Evolutionary conservation across 2,329 filamentous ascomycete species (phyloP).

Genomic region (Colletotrichum theobromicola): DNA sequence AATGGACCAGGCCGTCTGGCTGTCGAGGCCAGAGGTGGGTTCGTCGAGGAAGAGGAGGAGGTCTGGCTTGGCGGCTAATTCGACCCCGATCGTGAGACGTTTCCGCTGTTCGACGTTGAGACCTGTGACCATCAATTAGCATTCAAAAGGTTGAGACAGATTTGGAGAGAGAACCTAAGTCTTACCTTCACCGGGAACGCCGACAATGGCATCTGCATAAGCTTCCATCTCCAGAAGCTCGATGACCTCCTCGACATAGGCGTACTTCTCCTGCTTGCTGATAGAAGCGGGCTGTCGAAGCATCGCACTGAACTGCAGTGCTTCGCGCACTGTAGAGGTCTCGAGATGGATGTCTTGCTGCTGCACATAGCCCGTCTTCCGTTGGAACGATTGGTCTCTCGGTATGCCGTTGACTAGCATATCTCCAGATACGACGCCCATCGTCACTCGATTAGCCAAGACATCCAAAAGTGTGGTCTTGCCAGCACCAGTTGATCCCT

Average conservation of each 20-base stretch:
- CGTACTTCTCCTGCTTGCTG: conserved; percentile 33
- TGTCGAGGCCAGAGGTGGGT: conserved; percentile 77
- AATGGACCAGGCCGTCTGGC: conserved; percentile 78
- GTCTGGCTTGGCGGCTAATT: conserved; percentile 74
- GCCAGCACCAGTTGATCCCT: conserved; percentile 72
- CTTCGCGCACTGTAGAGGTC: conserved; percentile 59
- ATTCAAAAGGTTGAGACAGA: background rate
- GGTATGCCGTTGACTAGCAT: conserved; percentile 72
- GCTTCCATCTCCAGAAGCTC: conserved; percentile 51
- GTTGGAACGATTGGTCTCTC: conserved; percentile 68
- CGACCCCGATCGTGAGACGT: conserved; percentile 76
- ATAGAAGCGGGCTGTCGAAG: conserved; percentile 69
- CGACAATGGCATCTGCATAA: conserved; percentile 73
- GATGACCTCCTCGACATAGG: conserved; percentile 32
- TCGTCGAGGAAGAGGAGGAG: conserved; percentile 80
- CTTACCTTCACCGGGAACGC: conserved; percentile 71
- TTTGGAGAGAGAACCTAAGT: conserved; percentile 61
- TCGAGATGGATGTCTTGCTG: conserved; percentile 57
- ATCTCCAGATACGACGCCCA: conserved; percentile 71
- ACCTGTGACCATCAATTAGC: conserved; percentile 35
- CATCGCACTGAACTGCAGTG: conserved; percentile 69
- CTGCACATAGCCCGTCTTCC: conserved; percentile 72
- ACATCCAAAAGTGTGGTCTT: conserved; percentile 65
- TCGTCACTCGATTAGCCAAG: conserved; percentile 69
- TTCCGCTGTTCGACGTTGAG: conserved; percentile 49